These are phyloP conservation scores for Penicillium canariense DNA, from an alignment of 495 filamentous ascomycete species.

Conservation along the genomic window DNA sequence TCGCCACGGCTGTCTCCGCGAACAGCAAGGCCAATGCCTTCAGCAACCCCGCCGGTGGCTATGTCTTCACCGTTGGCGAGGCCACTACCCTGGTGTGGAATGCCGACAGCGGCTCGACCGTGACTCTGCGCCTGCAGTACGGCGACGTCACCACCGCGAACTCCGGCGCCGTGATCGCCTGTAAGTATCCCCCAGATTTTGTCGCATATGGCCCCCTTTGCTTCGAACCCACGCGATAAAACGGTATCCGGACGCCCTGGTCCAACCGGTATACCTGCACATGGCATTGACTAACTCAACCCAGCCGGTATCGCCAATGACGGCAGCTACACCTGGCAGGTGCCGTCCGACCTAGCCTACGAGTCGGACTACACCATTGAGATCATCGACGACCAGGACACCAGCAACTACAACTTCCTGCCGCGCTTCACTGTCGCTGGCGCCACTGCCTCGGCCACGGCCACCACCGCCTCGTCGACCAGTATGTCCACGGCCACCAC, in stretches of 20 bases:
- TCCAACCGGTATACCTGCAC: too few species aligned
- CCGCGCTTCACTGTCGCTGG: conserved; percentile 56
- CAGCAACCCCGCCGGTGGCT: conserved; percentile 46
- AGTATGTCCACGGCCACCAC: conserved; percentile 30
- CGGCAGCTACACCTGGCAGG: conserved; percentile 57
- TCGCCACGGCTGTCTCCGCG: conserved; percentile 40
- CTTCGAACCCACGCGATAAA: too few species aligned
- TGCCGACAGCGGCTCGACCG: conserved; percentile 50
- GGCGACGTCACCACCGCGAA: conserved; percentile 45
- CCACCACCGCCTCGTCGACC: conserved; percentile 30
- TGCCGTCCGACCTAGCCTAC: conserved; percentile 39
- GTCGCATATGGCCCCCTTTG: too few species aligned
- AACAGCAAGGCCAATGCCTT: conserved; percentile 50
- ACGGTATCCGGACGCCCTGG: too few species aligned
- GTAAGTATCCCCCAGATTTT: too few species aligned
- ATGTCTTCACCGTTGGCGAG: conserved; percentile 48
- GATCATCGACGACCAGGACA: conserved; percentile 51
- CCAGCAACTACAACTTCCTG: conserved; percentile 54
- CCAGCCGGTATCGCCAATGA: conserved; percentile 54
- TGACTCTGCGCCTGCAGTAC: conserved; percentile 53
- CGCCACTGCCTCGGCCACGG: conserved; percentile 36
- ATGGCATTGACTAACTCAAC: not conserved
- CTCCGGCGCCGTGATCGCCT: conserved; percentile 47
- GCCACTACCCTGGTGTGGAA: conserved; percentile 55
- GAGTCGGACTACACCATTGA: conserved; percentile 57